Conservation (phyloP, 2,329 filamentous ascomycete species). For the Ophiostoma triangulosporum region DNA sequence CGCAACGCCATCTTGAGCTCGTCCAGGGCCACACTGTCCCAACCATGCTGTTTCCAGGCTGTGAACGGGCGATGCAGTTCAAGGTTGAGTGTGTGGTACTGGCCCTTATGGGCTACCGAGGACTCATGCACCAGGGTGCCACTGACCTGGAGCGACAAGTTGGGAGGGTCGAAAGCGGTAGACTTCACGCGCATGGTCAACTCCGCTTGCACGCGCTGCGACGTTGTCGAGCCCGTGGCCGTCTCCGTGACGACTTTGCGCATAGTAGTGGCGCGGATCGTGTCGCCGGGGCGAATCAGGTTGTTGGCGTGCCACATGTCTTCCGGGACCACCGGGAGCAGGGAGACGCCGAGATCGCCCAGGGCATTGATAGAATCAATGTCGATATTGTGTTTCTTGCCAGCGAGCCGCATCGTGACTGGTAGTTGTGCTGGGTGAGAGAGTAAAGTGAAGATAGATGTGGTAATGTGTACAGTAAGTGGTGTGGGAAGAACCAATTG, state of each 20-base stretch:
- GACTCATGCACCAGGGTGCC: constrained; percentile 41
- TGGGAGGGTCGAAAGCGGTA: constrained; percentile 43
- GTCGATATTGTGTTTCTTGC: background rate
- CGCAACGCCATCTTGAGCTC: constrained; percentile 51
- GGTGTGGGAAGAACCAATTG: too few species aligned
- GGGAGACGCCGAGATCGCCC: background rate
- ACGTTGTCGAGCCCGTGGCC: constrained; percentile 31
- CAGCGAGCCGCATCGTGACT: background rate
- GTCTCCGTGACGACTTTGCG: constrained; percentile 39
- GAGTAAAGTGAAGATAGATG: background rate
- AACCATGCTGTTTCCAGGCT: constrained; percentile 69
- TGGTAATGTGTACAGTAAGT: background rate
- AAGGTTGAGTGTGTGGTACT: constrained; percentile 56
- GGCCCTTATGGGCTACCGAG: constrained; percentile 36
- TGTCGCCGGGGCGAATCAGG: constrained; percentile 39
- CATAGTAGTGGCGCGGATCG: constrained; percentile 40
- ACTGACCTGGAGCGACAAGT: constrained; percentile 41
- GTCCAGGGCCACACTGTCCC: too few species aligned
- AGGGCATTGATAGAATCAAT: background rate
- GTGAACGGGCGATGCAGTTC: constrained; percentile 81
- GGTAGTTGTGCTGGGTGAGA: background rate
- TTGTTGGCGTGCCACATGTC: constrained; percentile 45
- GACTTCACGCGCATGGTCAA: constrained; percentile 42
- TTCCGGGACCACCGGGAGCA: background rate
- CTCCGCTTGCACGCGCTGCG: too few species aligned